These are phyloP conservation scores for Macaranga tanarius DNA, from an alignment of 441 rosid species.

Conservation along the genomic window DNA sequence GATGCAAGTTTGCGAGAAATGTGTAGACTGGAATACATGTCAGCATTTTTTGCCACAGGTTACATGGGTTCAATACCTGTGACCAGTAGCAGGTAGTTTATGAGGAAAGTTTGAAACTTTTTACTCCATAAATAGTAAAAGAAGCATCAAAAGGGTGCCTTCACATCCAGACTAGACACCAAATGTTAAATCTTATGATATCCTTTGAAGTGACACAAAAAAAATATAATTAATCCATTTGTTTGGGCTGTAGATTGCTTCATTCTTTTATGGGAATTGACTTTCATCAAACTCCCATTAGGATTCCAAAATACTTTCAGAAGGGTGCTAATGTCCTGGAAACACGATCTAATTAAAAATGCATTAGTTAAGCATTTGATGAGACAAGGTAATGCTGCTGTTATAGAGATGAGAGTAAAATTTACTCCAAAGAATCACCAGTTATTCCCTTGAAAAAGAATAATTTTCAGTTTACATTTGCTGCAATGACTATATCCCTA, in stretches of 20 bases:
- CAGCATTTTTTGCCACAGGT: conserved; percentile 21
- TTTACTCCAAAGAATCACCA: background rate
- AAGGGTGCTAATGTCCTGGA: no score
- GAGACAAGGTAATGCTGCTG: no score
- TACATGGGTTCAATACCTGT: background rate
- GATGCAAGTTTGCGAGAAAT: conserved; percentile 35
- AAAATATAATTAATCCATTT: background rate
- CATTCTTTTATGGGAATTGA: background rate
- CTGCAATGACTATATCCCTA: no score
- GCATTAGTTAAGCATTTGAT: no score
- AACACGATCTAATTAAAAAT: no score
- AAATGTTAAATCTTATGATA: no score
- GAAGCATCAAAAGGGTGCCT: background rate
- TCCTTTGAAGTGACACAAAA: background rate
- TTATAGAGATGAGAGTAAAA: background rate
- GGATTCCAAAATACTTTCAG: background rate
- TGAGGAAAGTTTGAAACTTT: background rate
- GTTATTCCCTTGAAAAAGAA: background rate
- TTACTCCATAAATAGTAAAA: background rate
- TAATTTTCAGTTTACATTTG: no score
- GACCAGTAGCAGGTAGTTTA: background rate
- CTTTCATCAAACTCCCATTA: background rate
- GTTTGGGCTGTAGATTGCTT: background rate
- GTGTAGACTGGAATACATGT: conserved; percentile 37
- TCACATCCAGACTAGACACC: no score